These are phyloP conservation scores for Clavispora phyllophila DNA, from an alignment of 805 yeast genomes.

Conservation along the genomic window DNA sequence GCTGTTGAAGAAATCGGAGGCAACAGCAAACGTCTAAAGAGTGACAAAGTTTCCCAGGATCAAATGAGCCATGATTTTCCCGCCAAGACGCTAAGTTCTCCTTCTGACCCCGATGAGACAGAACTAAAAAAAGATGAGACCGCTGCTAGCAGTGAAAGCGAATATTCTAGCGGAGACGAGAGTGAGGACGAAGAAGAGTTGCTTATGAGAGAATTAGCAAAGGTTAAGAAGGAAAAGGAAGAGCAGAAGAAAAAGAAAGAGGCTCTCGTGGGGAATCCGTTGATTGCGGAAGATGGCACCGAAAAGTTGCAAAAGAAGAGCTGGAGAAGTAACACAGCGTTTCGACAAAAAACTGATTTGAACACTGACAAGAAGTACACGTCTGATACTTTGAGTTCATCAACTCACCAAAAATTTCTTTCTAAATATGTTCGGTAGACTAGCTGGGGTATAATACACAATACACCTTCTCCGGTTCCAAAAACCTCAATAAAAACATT, in stretches of 20 bases:
- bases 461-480: neutral
- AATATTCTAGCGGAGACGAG: neutral
- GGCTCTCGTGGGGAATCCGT: neutral
- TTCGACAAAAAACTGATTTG: constrained; percentile 10
- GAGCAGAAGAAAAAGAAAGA: constrained; percentile 2
- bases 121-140: no score
- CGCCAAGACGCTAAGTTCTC: no score
- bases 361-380: constrained; percentile 18
- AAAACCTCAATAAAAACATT: neutral
- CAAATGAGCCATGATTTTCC: no score
- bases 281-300: neutral
- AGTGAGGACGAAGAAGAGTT: constrained; percentile 13
- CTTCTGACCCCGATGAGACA: neutral
- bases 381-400: constrained; percentile 30
- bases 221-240: constrained; percentile 11
- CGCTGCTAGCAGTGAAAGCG: neutral
- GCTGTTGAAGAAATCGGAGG: constrained; percentile 23
- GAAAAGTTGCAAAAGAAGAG: constrained; percentile 15
- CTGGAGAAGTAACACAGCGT: constrained; percentile 28
- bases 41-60: no score
- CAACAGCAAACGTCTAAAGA: constrained; percentile 7
- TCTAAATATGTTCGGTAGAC: constrained; percentile 28
- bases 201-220: constrained; percentile 18
- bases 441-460: neutral
- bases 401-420: constrained; percentile 30